Conservation (phyloP, 371 early-diverging fungal genomes). For the Mortierella sp. region DNA sequence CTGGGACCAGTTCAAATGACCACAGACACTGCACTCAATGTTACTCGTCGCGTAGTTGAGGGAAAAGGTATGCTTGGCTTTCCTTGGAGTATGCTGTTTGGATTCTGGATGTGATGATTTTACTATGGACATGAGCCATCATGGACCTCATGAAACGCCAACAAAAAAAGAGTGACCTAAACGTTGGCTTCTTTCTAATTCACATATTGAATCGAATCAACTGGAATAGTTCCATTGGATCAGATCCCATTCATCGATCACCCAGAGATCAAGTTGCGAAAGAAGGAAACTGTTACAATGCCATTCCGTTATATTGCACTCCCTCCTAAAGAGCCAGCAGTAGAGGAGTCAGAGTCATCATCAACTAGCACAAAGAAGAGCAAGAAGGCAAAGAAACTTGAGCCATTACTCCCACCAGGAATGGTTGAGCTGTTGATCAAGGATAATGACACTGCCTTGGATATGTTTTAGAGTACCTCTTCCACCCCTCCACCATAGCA, state of each 20-base stretch:
- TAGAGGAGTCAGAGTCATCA: constrained; percentile 59
- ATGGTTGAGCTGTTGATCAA: constrained; percentile 81
- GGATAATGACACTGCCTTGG: constrained; percentile 76
- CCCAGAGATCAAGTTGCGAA: constrained; percentile 79
- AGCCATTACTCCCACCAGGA: constrained; percentile 82
- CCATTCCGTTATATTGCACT: constrained; percentile 76
- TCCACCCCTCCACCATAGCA: too few species aligned
- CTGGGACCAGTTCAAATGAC: constrained; percentile 87
- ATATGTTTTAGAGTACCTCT: constrained; percentile 34
- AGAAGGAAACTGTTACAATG: constrained; percentile 82
- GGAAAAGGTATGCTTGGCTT: constrained; percentile 60
- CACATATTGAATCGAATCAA: background rate
- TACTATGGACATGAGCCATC: too few species aligned
- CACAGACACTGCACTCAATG: constrained; percentile 74
- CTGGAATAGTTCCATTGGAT: constrained; percentile 66
- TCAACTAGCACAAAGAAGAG: constrained; percentile 45
- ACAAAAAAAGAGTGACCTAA: background rate
- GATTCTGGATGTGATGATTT: background rate
- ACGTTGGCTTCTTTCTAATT: background rate
- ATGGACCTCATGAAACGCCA: background rate
- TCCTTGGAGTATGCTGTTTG: background rate
- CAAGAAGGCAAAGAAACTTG: constrained; percentile 63
- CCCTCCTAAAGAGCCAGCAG: constrained; percentile 50
- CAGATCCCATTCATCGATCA: constrained; percentile 79
- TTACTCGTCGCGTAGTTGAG: constrained; percentile 71